Evolutionary conservation across 2,329 filamentous ascomycete genomes (phyloP), one percentile per base, ranked within the genome.

Genomic region (Scolecobasidium constrictum): DNA sequence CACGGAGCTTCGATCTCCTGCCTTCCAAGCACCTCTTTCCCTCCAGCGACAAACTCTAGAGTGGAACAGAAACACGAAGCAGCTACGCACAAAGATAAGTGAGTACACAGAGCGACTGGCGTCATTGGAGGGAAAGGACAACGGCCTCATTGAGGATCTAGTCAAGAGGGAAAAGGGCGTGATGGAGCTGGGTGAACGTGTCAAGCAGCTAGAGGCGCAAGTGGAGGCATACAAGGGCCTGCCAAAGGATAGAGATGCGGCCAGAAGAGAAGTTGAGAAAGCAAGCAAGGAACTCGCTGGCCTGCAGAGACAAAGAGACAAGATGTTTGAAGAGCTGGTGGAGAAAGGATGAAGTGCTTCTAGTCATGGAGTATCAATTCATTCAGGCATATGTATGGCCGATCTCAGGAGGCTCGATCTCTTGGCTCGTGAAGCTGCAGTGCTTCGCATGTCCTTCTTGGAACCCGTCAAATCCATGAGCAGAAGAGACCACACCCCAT

Each of bases 321-420:
- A 65, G 21, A 68, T 86, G 43, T 93, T 94, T 56, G 86, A 90
- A 56, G 73, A 71, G 2, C 57, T 92, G 37, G 77, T 86, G 2
- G 76, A 78, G 35, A 41, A 41, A 12, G 23, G 36, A 34, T 41
- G 18, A 41, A n/a, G 21, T 20, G n/a, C n/a, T n/a, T n/a, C n/a
- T n/a, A n/a, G n/a, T n/a, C n/a, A n/a, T n/a, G n/a, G n/a, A n/a
- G n/a, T n/a, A n/a, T n/a, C n/a, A n/a, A n/a, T n/a, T n/a, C n/a
- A n/a, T n/a, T n/a, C n/a, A n/a, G n/a, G n/a, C n/a, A n/a, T n/a
- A n/a, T n/a, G n/a, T n/a, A n/a, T n/a, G n/a, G n/a, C n/a, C n/a
- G n/a, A n/a, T n/a, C n/a, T n/a, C n/a, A n/a, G n/a, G n/a, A n/a
- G n/a, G n/a, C n/a, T n/a, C n/a, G n/a, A n/a, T n/a, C n/a, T n/a